phyloP scores from a whole-genome alignment of 768 basidiomycete species.

The Tylopilus felleus region DNA sequence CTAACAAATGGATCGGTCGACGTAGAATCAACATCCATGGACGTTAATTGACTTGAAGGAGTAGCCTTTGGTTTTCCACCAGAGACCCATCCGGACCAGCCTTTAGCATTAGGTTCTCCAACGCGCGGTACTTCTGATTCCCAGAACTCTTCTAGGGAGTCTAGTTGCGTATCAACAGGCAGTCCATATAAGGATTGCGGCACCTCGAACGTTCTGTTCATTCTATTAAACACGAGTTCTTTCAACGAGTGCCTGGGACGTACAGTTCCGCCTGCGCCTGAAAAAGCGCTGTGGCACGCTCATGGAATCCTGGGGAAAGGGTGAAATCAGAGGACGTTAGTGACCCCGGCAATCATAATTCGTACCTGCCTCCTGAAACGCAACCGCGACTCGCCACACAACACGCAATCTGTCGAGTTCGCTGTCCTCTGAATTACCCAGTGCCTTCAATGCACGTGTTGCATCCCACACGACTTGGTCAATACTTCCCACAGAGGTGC shows the following conservation, averaged over 20 bases:
- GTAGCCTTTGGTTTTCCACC: conserved; percentile 38
- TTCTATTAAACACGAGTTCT: conserved; percentile 5
- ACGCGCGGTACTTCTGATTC: conserved; percentile 76
- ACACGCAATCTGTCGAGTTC: conserved; percentile 57
- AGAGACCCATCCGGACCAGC: conserved; percentile 65
- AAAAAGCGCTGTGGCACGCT: conserved; percentile 73
- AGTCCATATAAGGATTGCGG: conserved; percentile 44
- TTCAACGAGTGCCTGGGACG: conserved; percentile 21
- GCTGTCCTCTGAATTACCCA: conserved; percentile 40
- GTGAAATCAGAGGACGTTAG: conserved; percentile 1
- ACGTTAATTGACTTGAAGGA: conserved; percentile 2
- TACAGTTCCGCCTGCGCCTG: conserved; percentile 85
- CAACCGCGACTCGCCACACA: conserved; percentile 68
- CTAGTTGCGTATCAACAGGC: conserved; percentile 48
- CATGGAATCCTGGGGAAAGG: conserved; percentile 53
- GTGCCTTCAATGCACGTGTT: conserved; percentile 40
- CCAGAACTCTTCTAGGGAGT: conserved; percentile 77
- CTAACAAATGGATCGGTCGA: conserved; percentile 61
- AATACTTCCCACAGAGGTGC: conserved; percentile 44
- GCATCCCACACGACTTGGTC: conserved; percentile 54
- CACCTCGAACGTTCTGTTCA: conserved; percentile 52
- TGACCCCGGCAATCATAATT: conserved; percentile 3
- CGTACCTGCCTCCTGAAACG: conserved; percentile 65
- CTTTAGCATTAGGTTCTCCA: conserved; percentile 61
- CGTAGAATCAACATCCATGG: conserved; percentile 21